These are phyloP conservation scores for Cudoniella acicularis DNA, from an alignment of 495 filamentous ascomycete genomes.

Conservation along the genomic window DNA sequence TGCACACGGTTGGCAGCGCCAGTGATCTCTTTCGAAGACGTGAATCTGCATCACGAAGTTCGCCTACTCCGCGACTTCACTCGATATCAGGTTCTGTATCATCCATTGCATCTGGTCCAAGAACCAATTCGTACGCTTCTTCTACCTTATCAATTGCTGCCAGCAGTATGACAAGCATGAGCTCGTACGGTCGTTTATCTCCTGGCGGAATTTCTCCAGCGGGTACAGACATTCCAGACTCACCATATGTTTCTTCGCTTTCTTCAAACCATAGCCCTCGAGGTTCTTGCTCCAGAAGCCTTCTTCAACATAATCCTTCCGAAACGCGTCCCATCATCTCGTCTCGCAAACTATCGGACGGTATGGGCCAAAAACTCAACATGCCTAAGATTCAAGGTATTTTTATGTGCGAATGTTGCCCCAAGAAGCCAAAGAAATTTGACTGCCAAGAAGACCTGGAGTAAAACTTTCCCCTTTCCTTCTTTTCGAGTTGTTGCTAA, in stretches of 20 bases:
- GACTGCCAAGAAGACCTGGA: constrained; percentile 79
- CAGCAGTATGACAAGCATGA: constrained; percentile 69
- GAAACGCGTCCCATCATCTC: constrained; percentile 40
- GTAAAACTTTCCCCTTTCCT: constrained; percentile 47
- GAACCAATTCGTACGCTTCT: constrained; percentile 74
- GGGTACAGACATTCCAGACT: constrained; percentile 45
- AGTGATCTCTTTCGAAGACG: constrained; percentile 67
- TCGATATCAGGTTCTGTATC: constrained; percentile 66
- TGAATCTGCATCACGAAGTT: constrained; percentile 55
- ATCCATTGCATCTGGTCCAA: constrained; percentile 66
- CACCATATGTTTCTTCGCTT: constrained; percentile 56
- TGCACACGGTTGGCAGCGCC: constrained; percentile 52
- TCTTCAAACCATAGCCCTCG: constrained; percentile 61
- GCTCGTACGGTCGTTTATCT: constrained; percentile 68
- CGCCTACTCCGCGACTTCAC: constrained; percentile 55
- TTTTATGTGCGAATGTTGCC: constrained; percentile 94
- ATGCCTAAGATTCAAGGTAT: constrained; percentile 41
- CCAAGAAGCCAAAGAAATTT: constrained; percentile 98
- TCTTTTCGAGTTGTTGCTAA: constrained; percentile 8
- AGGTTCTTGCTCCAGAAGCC: constrained; percentile 40
- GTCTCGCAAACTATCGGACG: constrained; percentile 43
- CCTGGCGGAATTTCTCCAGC: constrained; percentile 53
- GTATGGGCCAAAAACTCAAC: constrained; percentile 34
- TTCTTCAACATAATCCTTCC: constrained; percentile 43
- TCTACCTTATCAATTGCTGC: constrained; percentile 60